Evolutionary conservation across 2,329 filamentous ascomycete genomes (phyloP).

Genomic region (Passalora sequoiae): DNA sequence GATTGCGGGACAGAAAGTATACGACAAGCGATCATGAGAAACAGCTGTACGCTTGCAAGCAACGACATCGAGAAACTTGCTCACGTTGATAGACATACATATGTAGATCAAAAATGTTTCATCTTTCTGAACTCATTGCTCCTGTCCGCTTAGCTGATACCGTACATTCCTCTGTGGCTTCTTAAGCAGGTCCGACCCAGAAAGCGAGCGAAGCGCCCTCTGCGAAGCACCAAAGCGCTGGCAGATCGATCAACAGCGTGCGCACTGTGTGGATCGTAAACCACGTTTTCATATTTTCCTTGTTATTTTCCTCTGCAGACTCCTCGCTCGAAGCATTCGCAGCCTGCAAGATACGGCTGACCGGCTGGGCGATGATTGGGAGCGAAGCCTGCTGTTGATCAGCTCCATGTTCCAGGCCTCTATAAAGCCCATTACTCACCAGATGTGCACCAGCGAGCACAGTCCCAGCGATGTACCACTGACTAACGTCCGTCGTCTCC

Average conservation of each 20-base stretch:
- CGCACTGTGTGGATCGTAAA: conserved; percentile 26
- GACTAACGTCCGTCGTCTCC: conserved; percentile 25
- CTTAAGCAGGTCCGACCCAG: conserved; percentile 16
- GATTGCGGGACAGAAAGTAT: conserved; percentile 46
- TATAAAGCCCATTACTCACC: neutral
- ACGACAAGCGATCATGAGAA: conserved; percentile 42
- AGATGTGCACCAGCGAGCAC: conserved; percentile 26
- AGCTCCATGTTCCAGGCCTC: no score
- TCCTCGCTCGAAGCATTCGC: conserved; percentile 11
- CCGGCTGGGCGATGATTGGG: conserved; percentile 21
- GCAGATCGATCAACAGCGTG: conserved; percentile 26
- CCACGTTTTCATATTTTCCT: conserved; percentile 27
- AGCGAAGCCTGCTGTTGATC: conserved; percentile 14
- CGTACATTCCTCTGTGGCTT: no score
- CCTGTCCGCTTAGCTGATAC: no score
- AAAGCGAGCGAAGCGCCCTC: conserved; percentile 25
- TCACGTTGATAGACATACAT: no score
- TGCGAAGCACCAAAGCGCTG: conserved; percentile 29
- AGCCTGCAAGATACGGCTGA: conserved; percentile 21
- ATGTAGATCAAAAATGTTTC: no score
- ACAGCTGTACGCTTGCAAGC: no score
- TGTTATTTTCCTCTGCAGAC: conserved; percentile 21
- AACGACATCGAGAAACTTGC: no score
- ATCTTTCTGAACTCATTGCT: no score
- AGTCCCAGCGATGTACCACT: conserved; percentile 28